phyloP scores from a whole-genome alignment of 768 basidiomycete genomes.

The Cystobasidium tubakii region DNA sequence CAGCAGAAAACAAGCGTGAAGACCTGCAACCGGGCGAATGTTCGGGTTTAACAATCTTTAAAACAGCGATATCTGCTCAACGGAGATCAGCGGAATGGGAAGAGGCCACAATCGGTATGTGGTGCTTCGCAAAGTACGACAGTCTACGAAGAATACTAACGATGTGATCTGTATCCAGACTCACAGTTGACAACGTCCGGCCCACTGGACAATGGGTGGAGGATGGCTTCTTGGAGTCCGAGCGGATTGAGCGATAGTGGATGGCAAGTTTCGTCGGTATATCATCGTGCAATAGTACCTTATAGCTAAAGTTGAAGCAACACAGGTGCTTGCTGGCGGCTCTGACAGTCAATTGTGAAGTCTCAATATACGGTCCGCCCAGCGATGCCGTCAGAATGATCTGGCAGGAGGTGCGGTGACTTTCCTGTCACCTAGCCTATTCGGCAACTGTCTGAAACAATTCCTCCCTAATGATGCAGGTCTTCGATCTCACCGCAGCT shows the following conservation, averaged over 20 bases:
- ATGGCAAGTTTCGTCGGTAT: background rate
- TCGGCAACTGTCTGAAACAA: background rate
- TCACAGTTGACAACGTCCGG: constrained; percentile 10
- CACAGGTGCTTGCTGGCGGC: constrained; percentile 26
- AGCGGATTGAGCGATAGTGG: constrained; percentile 15
- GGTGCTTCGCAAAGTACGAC: too few species aligned
- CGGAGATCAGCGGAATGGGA: constrained; percentile 5
- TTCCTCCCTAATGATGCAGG: background rate
- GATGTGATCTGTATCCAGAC: background rate
- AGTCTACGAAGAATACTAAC: too few species aligned
- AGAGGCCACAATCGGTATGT: constrained; percentile 17
- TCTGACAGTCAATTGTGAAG: constrained; percentile 23
- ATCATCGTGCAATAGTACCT: background rate
- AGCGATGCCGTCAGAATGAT: background rate
- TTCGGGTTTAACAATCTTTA: constrained; percentile 7
- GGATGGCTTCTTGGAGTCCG: constrained; percentile 32
- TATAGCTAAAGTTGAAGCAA: background rate
- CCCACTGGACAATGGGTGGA: constrained; percentile 23
- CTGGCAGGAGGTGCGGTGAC: constrained; percentile 3
- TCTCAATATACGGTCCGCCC: background rate
- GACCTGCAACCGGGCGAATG: constrained; percentile 8
- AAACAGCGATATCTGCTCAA: background rate
- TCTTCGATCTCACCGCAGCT: constrained; percentile 16
- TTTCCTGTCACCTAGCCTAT: background rate
- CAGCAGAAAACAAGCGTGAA: background rate